Evolutionary conservation across 306 rosid genomes (phyloP), one percentile per base, ranked within the genome.

Genomic region (Prunus campanulata): DNA sequence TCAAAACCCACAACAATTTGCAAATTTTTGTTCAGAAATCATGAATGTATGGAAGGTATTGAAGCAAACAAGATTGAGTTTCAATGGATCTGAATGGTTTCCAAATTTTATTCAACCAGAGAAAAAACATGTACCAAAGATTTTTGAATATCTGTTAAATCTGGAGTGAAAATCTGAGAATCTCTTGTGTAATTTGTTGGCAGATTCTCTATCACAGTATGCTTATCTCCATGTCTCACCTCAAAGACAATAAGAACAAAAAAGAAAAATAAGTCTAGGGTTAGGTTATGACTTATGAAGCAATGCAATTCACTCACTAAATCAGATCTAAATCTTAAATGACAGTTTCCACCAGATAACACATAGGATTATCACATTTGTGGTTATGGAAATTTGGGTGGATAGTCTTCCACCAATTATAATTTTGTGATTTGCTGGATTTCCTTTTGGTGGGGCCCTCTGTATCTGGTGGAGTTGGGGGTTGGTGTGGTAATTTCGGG

Each of bases 11-110:
- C 46, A 72, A 74, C 74, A 35, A 73, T 72, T 66, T 62, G 70
- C 72, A 80, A 68, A 76, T 32, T 64, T 48, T 55, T 65, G 84
- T 30, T 20, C 50, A 61, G 1, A 44, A 19, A 66, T 62, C 70
- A 16, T 25, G 64, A 83, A 87, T 81, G 98, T 71, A 83, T 87
- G 99, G 99, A 88, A 84, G 92, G 56, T 6, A 77, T 61, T 90
- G 70, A 83, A 88, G 81, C 66, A 67, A 24, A 46, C 8, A 32
- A 48, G 99, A 96, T 88, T 83, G 88, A 87, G 86, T 80, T 96
- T 90, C 88, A 78, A 65, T 86, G 91, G 91, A 85, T 85, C 75
- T 72, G 68, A 83, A 77, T 82, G 74, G 63, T 19, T 20, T 68
- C 14, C 7, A 70, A 57, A 62, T 49, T 8, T 20, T 8, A 59